Conservation (phyloP, 352 stramenopile genomes). For the Pythium aristosporum region DNA sequence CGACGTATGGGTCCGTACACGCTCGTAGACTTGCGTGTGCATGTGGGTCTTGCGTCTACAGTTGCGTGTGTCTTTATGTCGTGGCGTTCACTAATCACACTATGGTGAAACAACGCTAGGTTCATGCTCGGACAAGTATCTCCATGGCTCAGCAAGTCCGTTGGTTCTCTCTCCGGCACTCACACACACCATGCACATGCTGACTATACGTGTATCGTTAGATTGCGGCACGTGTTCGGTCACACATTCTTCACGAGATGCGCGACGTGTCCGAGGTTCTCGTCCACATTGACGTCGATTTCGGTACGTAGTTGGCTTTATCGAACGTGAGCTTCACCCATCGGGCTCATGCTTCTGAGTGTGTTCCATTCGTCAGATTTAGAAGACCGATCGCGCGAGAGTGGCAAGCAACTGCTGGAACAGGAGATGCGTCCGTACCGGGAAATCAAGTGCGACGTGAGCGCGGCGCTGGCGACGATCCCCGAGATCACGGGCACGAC, state of each 20-base stretch:
- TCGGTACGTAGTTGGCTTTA: constrained; percentile 32
- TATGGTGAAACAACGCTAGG: constrained; percentile 22
- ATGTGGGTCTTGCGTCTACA: constrained; percentile 46
- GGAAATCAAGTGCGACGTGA: constrained; percentile 74
- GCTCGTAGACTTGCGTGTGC: constrained; percentile 79
- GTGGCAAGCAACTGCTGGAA: constrained; percentile 37
- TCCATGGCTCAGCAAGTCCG: constrained; percentile 80
- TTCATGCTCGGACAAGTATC: constrained; percentile 78
- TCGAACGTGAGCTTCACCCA: too few species aligned
- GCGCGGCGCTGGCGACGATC: constrained; percentile 55
- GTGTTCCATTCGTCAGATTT: constrained; percentile 17
- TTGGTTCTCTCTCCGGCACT: neutral
- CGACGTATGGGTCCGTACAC: constrained; percentile 88
- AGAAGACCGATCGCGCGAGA: constrained; percentile 24
- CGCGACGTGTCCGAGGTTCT: constrained; percentile 85
- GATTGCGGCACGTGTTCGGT: constrained; percentile 68
- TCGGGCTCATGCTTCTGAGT: too few species aligned
- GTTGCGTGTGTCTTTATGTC: neutral
- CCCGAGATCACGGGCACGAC: constrained; percentile 70
- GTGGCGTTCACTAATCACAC: neutral
- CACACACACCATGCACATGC: neutral
- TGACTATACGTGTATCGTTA: constrained; percentile 16
- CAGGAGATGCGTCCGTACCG: constrained; percentile 71
- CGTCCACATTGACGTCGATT: constrained; percentile 83
- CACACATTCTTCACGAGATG: constrained; percentile 64